These are phyloP conservation scores for Sporisorium scitamineum DNA, from an alignment of 1,284 basidiomycete genomes.

Conservation along the genomic window DNA sequence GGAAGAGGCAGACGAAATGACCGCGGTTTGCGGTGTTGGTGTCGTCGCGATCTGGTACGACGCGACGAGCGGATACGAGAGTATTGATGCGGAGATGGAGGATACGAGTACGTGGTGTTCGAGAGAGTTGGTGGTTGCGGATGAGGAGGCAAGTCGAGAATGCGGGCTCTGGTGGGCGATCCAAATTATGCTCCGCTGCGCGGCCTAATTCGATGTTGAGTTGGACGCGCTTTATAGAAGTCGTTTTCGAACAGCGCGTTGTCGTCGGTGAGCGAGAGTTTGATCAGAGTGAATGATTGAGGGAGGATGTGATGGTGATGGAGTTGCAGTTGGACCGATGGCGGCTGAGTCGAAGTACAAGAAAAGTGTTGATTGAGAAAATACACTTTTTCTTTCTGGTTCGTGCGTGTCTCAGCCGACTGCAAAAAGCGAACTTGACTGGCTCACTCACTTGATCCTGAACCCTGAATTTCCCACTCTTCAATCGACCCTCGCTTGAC, in stretches of 20 bases:
- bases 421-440: too few species aligned
- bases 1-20: background rate
- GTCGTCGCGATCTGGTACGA: background rate
- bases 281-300: background rate
- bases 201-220: background rate
- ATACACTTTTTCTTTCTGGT: too few species aligned
- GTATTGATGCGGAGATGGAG: background rate
- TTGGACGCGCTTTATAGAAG: background rate
- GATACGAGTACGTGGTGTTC: background rate
- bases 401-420: slow-evolving; percentile 6
- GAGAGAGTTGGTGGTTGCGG: background rate
- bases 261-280: background rate
- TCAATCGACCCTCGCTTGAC: too few species aligned
- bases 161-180: background rate
- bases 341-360: too few species aligned
- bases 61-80: background rate
- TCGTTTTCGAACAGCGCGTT: too few species aligned
- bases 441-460: too few species aligned
- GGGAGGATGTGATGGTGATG: background rate
- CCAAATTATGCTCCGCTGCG: background rate
- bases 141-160: background rate
- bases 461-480: too few species aligned
- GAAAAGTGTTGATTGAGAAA: too few species aligned
- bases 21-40: too few species aligned
- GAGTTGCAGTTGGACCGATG: too few species aligned